Evolutionary conservation across 331 rosid species (phyloP), one percentile per base, ranked within the genome.

Genomic region (Arachis monticola): DNA sequence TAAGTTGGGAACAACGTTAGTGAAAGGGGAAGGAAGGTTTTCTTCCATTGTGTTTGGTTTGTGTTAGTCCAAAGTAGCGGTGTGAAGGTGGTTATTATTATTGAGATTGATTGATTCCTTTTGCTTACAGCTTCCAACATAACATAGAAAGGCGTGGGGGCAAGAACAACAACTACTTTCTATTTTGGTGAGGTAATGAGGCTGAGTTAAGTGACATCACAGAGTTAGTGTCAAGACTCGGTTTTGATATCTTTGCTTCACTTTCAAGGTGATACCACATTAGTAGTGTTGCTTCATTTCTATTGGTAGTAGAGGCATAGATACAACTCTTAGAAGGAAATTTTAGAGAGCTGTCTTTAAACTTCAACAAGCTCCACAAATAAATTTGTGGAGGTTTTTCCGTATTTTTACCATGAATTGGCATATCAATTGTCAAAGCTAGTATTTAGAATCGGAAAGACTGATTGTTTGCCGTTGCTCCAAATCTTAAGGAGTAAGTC

Each of bases 11-110:
- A 81, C 83, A 44, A 62, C 41, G 31, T 80, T 82, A 2, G 79
- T 82, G 27, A 90, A 90, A 1, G 91, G 91, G 32, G 81, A 87
- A 12, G 91, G 85, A 53, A 88, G 82, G 68, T 74, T 88, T 3
- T 83, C 85, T 22, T 72, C 56, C 96, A 91, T 82, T 75, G 64
- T 66, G 71, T 55, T 32, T 48, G 12, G n/a, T 48, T 2, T 48
- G 53, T 48, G 53, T 48, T 9, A 12, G 53, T 1, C 12, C 10
- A 7, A 6, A 45, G 9, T 45, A 45, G 10, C 10, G 2, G 2
- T 45, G 9, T 45, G 48, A 45, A 45, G 9, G 48, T 45, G 2
- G 48, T 45, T 8, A 45, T 6, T 6, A 2, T 45, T 45, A 8
- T 45, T 45, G 9, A 45, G 9, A 45, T 45, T 45, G 8, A 45